Evolutionary conservation across 306 rosid genomes (phyloP), one percentile per base, ranked within the genome.

Genomic region (Dryas octopetala): DNA sequence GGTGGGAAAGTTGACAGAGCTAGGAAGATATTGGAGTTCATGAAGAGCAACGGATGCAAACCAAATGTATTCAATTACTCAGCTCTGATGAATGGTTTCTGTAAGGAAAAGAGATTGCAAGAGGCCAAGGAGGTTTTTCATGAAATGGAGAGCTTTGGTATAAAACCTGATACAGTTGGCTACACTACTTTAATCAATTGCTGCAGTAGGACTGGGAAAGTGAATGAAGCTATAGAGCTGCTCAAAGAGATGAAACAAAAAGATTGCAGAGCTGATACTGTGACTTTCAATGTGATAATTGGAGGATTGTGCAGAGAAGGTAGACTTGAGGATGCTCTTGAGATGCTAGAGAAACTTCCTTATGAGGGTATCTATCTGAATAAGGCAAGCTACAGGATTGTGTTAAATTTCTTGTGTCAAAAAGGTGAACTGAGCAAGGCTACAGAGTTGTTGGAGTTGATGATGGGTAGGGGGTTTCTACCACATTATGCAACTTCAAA

Each of bases 401-500:
- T 94, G 74, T 79, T 91, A 67, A 94, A 91, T 79, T 83, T 71
- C 28, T 80, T 94, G 77, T 81, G 79, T 64, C 83, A 85, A 74
- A 87, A 85, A 17, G 79, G 88, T 74, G 91, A 91, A 70, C 78
- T 89, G 76, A 72, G 80, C 62, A 89, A 49, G 85, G 97, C 95
- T 3, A 74, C 46, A n/a, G 81, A 71, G 23, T 83, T 90, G 72
- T 85, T 91, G 81, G 78, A 71, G 51, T 41, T 94, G 63, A 94
- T 90, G 94, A 63, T 91, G 53, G 72, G 81, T 80, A 91, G 97
- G 84, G 93, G 96, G 8, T 86, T 88, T 83, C 17, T 85, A 48
- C 98, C 98, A 16, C 97, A 93, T 81, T 80, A 85, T 76, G 97
- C 91, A 52, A 88, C 97, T 77, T 91, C 97, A 59, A 94, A 94